A percentile compares a stretch with the other conserved stretches of the same genome.
These are phyloP conservation scores for Botrytis squamosa DNA, from an alignment of 2,329 filamentous ascomycete species.

Conservation along the genomic window DNA sequence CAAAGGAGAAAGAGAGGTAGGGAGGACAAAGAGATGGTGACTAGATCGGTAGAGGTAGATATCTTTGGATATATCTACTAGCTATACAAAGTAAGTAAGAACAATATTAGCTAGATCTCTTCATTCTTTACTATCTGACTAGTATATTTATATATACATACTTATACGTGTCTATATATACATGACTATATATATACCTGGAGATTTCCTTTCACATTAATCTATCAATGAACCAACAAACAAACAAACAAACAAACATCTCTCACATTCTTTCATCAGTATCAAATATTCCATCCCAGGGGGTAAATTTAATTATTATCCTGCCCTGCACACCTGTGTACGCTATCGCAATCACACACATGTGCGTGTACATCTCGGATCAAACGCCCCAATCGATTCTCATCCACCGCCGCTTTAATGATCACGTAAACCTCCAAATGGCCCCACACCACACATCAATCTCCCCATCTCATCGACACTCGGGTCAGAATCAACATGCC, in stretches of 20 bases:
- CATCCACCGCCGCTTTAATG: neutral
- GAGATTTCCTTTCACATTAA: neutral
- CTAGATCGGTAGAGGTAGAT: too few species aligned
- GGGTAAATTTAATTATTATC: neutral
- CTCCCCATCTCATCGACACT: neutral
- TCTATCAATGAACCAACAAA: accelerated
- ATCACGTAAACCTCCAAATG: neutral
- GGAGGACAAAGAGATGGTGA: neutral
- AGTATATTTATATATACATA: neutral
- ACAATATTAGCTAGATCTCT: neutral
- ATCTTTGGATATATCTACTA: neutral
- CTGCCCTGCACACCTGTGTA: neutral
- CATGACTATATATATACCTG: neutral
- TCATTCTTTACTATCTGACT: neutral
- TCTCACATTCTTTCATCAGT: neutral
- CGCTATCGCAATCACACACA: neutral
- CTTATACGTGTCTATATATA: neutral
- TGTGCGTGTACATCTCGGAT: neutral
- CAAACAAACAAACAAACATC: neutral
- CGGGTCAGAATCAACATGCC: neutral
- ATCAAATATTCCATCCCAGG: neutral
- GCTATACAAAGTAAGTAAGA: neutral
- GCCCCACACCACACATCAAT: neutral
- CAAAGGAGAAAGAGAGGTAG: neutral
- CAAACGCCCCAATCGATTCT: neutral